These are phyloP conservation scores for Microbotryum lychnidis-dioicae DNA, from an alignment of 1,284 basidiomycete genomes.

Conservation along the genomic window DNA sequence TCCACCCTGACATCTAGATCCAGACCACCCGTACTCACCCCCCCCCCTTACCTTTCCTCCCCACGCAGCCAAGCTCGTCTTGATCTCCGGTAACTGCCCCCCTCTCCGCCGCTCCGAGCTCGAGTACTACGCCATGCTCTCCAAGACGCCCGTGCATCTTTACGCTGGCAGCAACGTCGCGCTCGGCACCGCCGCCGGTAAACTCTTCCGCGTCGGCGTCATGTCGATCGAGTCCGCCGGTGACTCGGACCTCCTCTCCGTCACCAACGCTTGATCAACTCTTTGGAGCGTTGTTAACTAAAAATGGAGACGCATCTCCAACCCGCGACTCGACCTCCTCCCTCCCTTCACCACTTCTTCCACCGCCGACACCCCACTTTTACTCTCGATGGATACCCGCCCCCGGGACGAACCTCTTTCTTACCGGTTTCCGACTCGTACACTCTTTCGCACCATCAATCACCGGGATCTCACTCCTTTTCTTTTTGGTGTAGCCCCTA, in stretches of 20 bases:
- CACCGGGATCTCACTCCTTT: too few relatives aligned
- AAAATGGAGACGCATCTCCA: too few relatives aligned
- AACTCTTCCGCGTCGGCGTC: slow-evolving; percentile 99
- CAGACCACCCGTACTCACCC: background rate
- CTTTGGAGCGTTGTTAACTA: too few relatives aligned
- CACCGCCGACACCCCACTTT: too few relatives aligned
- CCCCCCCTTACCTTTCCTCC: background rate
- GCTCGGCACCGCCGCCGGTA: slow-evolving; percentile 96
- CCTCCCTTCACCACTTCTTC: too few relatives aligned
- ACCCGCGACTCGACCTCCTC: too few relatives aligned
- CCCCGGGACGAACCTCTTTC: too few relatives aligned
- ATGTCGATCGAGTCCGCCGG: slow-evolving; percentile 96
- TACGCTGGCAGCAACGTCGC: slow-evolving; percentile 70
- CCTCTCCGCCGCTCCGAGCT: slow-evolving; percentile 98
- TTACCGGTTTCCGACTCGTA: too few relatives aligned
- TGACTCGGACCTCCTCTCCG: slow-evolving; percentile 75
- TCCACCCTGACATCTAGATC: slow-evolving; percentile 12
- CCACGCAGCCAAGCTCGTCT: slow-evolving; percentile 81
- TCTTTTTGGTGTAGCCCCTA: too few relatives aligned
- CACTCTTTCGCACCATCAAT: too few relatives aligned
- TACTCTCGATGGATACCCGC: too few relatives aligned
- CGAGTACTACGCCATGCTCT: slow-evolving; percentile 99
- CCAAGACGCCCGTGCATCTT: slow-evolving; percentile 36
- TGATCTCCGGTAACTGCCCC: slow-evolving; percentile 98
- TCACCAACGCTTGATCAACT: slow-evolving; percentile 7